Percentiles rank a stretch among this genome's conserved stretches.
These are phyloP conservation scores for Puccinia polysora DNA, from an alignment of 1,284 basidiomycete genomes.

Conservation along the genomic window DNA sequence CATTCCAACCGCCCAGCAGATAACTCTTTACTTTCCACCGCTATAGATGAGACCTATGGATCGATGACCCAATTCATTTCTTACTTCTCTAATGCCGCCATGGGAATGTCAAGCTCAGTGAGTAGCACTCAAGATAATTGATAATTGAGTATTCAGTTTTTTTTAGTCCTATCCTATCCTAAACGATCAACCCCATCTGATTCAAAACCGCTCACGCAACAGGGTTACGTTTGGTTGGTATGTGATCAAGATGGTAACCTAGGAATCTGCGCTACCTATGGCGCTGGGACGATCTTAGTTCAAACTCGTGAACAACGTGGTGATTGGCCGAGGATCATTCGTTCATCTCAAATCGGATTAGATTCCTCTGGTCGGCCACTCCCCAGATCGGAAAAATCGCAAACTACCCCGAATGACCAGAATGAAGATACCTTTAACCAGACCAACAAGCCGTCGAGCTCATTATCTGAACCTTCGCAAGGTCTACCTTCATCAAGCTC, in stretches of 20 bases:
- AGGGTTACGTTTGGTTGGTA: slow-evolving; percentile 40
- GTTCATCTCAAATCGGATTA: slow-evolving; percentile 17
- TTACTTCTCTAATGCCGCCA: slow-evolving; percentile 40
- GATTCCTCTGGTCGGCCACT: slow-evolving; percentile 7
- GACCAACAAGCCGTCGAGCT: neutral
- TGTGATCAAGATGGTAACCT: slow-evolving; percentile 37
- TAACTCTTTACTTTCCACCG: slow-evolving; percentile 17
- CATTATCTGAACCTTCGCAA: neutral
- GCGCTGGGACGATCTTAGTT: slow-evolving; percentile 30
- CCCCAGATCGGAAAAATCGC: neutral
- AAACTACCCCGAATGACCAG: neutral
- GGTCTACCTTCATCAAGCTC: neutral
- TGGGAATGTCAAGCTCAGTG: slow-evolving; percentile 33
- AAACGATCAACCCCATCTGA: no score
- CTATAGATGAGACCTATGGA: slow-evolving; percentile 31
- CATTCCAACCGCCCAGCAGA: slow-evolving; percentile 11
- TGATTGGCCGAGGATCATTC: slow-evolving; percentile 18
- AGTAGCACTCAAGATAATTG: neutral
- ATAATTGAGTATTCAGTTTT: neutral
- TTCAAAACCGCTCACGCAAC: neutral
- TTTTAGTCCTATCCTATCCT: neutral
- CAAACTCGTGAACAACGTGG: slow-evolving; percentile 34
- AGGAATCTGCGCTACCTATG: slow-evolving; percentile 39
- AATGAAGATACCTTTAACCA: neutral
- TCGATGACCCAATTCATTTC: slow-evolving; percentile 36